Evolutionary conservation across 441 rosid species (phyloP).

Genomic region (Arabidopsis lyrata): DNA sequence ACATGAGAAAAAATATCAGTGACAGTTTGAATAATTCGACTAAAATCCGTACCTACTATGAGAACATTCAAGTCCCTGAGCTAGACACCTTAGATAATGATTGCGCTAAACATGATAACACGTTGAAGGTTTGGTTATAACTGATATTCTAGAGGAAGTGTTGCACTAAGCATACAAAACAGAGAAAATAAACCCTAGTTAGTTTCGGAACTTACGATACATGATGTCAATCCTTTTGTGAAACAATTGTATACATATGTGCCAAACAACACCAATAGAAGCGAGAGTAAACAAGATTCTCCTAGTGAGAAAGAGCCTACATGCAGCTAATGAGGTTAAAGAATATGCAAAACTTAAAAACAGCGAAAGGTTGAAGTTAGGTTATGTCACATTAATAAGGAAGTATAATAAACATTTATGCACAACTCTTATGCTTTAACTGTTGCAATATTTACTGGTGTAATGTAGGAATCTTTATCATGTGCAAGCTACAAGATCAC

Average conservation of each 20-base stretch:
- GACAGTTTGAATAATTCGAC: background rate
- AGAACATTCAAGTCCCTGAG: too few relatives aligned
- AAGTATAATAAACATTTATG: background rate
- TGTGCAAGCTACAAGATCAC: conserved; percentile 20
- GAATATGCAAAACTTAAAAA: conserved; percentile 7
- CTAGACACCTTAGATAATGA: too few relatives aligned
- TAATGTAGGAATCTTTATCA: conserved; percentile 12
- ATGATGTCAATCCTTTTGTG: background rate
- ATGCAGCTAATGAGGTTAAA: background rate
- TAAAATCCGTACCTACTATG: too few relatives aligned
- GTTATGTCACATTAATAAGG: background rate
- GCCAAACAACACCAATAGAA: background rate
- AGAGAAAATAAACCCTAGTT: too few relatives aligned
- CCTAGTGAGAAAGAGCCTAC: background rate
- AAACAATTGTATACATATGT: background rate
- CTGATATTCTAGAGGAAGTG: background rate
- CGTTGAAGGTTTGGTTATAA: background rate
- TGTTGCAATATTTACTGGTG: background rate
- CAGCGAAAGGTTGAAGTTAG: conserved; percentile 17
- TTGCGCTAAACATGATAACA: too few relatives aligned
- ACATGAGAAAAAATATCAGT: conserved; percentile 11
- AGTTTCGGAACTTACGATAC: too few relatives aligned
- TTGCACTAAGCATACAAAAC: background rate
- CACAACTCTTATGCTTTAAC: conserved; percentile 27
- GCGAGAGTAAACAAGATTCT: background rate